These are phyloP conservation scores for Coemansia sp. DNA, from an alignment of 192 early-diverging fungal species.

Conservation along the genomic window DNA sequence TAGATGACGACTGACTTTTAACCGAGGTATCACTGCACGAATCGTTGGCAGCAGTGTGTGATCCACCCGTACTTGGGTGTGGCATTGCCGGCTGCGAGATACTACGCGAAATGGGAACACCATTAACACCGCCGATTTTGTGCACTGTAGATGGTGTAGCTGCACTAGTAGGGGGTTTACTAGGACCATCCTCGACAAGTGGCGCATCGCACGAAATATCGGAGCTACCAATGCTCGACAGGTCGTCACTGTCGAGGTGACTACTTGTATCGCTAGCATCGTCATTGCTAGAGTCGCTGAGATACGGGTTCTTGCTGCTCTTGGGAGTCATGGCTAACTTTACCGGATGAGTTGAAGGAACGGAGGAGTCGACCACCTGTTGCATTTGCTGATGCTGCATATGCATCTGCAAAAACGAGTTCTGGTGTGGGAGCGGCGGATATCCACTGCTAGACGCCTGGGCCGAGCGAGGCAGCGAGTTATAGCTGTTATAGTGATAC, in stretches of 20 bases:
- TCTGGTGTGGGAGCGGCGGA: background rate
- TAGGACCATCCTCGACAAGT: background rate
- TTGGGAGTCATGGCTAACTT: slow-evolving; percentile 29
- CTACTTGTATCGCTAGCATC: slow-evolving; percentile 6
- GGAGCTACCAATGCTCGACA: slow-evolving; percentile 22
- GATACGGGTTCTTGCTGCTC: slow-evolving; percentile 34
- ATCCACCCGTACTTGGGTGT: background rate
- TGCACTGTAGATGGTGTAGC: background rate
- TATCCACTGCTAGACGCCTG: background rate
- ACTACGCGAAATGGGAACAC: slow-evolving; percentile 1
- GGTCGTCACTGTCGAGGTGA: slow-evolving; percentile 16
- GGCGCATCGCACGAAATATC: slow-evolving; percentile 20
- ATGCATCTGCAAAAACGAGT: slow-evolving; percentile 9
- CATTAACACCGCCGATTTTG: background rate
- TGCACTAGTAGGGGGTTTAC: background rate
- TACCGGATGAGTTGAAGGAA: slow-evolving; percentile 29
- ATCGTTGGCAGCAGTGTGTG: slow-evolving; percentile 14
- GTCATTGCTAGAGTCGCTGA: slow-evolving; percentile 38
- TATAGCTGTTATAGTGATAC: slow-evolving; percentile 4
- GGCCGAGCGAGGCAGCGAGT: slow-evolving; percentile 1
- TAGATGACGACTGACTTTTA: slow-evolving; percentile 47
- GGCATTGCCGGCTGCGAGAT: slow-evolving; percentile 11
- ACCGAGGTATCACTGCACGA: slow-evolving; percentile 36
- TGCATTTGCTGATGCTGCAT: slow-evolving; percentile 16
- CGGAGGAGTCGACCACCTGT: slow-evolving; percentile 1